A percentile compares a stretch with the other conserved stretches of the same genome.
These are phyloP conservation scores for Didymella glomerata DNA, from an alignment of 2,329 filamentous ascomycete species.

Conservation along the genomic window DNA sequence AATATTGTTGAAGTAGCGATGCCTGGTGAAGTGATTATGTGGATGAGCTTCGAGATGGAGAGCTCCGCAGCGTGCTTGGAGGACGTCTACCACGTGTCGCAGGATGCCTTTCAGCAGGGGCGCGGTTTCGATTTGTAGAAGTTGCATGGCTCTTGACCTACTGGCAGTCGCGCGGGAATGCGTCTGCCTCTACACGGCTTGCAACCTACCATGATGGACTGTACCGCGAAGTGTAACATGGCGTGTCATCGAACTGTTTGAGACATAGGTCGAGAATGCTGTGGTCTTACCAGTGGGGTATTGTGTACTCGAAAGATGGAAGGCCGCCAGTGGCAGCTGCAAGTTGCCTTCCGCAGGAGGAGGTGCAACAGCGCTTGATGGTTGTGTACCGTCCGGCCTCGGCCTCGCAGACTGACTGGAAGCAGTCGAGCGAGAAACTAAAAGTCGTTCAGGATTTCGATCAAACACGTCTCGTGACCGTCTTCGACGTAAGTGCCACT, in stretches of 20 bases:
- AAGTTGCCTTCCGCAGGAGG: conserved; percentile 5
- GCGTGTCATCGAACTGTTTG: background rate
- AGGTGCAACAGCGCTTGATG: background rate
- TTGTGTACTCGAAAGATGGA: background rate
- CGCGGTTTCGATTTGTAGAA: background rate
- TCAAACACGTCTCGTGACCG: background rate
- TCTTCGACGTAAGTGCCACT: background rate
- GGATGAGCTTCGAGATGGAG: background rate
- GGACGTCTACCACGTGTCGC: background rate
- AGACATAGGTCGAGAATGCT: background rate
- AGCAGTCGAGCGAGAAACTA: background rate
- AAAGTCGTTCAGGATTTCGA: background rate
- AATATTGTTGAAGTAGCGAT: conserved; percentile 10
- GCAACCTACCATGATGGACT: conserved; percentile 3
- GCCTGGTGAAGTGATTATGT: background rate
- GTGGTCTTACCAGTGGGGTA: conserved; percentile 7
- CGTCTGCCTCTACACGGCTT: background rate
- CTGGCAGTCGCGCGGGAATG: conserved; percentile 9
- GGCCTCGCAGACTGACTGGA: background rate
- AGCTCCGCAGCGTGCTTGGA: background rate
- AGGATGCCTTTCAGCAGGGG: background rate
- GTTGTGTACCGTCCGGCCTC: background rate
- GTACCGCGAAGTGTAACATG: background rate
- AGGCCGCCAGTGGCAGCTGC: conserved; percentile 1
- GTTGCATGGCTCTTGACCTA: background rate